A percentile compares a stretch with the other conserved stretches of the same genome.
Evolutionary conservation across 1,139 yeast species (phyloP).

Genomic region (Debaryomyces psychrophilus): DNA sequence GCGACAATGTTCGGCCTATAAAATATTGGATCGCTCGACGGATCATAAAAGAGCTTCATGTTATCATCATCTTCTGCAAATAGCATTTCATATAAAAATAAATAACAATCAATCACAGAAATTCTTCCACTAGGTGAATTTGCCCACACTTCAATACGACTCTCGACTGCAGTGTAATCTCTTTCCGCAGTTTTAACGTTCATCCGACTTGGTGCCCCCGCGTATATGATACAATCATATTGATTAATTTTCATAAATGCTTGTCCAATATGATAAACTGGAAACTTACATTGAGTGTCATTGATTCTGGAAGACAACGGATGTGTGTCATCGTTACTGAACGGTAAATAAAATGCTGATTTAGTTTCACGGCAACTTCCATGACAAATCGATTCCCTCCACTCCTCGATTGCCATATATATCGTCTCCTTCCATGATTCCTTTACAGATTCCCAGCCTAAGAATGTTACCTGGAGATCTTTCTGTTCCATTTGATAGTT

Average conservation of each 20-base stretch:
- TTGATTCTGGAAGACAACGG: conserved; percentile 16
- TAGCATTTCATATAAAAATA: conserved; percentile 64
- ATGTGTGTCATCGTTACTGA: neutral
- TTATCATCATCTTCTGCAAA: conserved; percentile 23
- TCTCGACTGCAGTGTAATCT: conserved; percentile 52
- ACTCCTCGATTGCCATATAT: conserved; percentile 27
- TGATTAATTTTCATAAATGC: conserved; percentile 72
- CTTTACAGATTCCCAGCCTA: conserved; percentile 12
- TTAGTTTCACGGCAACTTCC: conserved; percentile 10
- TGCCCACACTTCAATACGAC: conserved; percentile 34
- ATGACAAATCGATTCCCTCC: conserved; percentile 16
- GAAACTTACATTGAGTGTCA: conserved; percentile 34
- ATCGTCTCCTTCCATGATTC: conserved; percentile 46
- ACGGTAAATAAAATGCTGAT: conserved; percentile 4
- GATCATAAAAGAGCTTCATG: neutral
- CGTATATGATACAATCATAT: conserved; percentile 74
- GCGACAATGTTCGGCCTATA: conserved; percentile 49
- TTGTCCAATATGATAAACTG: conserved; percentile 73
- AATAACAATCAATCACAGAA: conserved; percentile 62
- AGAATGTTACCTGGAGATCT: conserved; percentile 43
- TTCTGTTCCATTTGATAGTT: conserved; percentile 69
- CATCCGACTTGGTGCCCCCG: conserved; percentile 84
- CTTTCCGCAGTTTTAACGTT: conserved; percentile 65
- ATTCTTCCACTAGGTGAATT: conserved; percentile 30
- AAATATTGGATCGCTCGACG: conserved; percentile 16